Evolutionary conservation across 2,329 filamentous ascomycete genomes (phyloP).

Genomic region (Tolypocladium pustulatum): DNA sequence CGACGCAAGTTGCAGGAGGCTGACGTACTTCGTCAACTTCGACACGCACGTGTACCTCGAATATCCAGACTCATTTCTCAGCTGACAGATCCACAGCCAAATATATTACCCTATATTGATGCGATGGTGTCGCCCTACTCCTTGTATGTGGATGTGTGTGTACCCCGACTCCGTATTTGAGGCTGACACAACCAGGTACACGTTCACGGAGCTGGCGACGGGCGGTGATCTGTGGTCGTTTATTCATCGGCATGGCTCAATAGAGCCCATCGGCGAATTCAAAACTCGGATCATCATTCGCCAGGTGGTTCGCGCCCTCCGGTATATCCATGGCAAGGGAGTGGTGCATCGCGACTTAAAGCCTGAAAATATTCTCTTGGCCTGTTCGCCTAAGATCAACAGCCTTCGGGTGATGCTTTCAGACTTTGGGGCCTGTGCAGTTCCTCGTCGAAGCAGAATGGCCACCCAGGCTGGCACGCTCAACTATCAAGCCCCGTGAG

Average conservation of each 20-base stretch:
- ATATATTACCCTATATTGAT: conserved; percentile 41
- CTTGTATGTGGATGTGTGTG: conserved; percentile 24
- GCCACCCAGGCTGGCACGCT: conserved; percentile 33
- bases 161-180: background rate
- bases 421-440: conserved; percentile 40
- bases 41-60: conserved; percentile 32
- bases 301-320: conserved; percentile 35
- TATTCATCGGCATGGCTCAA: conserved; percentile 20
- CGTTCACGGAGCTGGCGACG: conserved; percentile 46
- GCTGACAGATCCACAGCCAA: conserved; percentile 31
- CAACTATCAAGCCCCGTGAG: conserved; percentile 40
- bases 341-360: conserved; percentile 45
- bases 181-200: conserved; percentile 27
- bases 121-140: conserved; percentile 37
- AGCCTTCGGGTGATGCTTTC: conserved; percentile 37
- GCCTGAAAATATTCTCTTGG: conserved; percentile 42
- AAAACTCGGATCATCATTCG: conserved; percentile 33
- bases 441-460: conserved; percentile 30
- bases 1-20: conserved; percentile 36
- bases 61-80: background rate
- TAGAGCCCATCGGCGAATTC: conserved; percentile 22
- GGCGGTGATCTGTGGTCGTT: conserved; percentile 45
- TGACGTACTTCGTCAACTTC: conserved; percentile 40
- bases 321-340: conserved; percentile 37
- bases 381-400: conserved; percentile 29